Evolutionary conservation across 805 yeast genomes (phyloP), one percentile per base, ranked within the genome.

Genomic region (Teunomyces stri): DNA sequence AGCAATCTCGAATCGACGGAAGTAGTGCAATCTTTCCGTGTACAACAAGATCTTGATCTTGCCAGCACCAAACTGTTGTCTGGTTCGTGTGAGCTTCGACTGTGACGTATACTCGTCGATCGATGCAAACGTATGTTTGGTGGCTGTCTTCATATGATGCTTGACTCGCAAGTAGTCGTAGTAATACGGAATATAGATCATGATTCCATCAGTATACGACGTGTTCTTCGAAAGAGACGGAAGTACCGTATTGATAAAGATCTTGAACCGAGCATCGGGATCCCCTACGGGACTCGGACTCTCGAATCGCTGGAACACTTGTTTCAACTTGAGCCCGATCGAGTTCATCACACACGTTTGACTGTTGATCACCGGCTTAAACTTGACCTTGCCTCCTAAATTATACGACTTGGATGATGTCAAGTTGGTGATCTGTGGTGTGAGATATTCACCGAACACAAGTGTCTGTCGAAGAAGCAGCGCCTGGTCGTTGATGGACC

Each of bases 1-100:
- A 49, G 78, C 80, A 44, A 94, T 74, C 48, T 87, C 91, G 64
- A 79, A 91, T 44, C 98, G 77, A 53, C 96, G 81, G 71, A 84
- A 94, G 61, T 89, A 94, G 65, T 94, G 98, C 62, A 92, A 72
- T 75, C 99, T 84, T 59, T 92, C 98, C 0, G 97, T 88, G 66
- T 92, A 92, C n/a, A 94, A 67, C 70, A 94, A 63, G 22, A 92
- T 76, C 57, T 87, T 84, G 27, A 73, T 69, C 47, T 83, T 76
- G 2, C 79, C 79, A 36, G 80, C 75, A 28, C 78, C 80, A 61
- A 94, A 94, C 33, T 76, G 68, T 6, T 88, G 77, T 54, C 98
- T 76, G 15, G 84, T 80, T 42, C 89, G 75, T 1, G 89, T 80
- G 29, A 89, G 63, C 48, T 86, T 84, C n/a, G 86, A 74, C 52